These are phyloP conservation scores for Colletotrichum gigasporum DNA, from an alignment of 2,329 filamentous ascomycete genomes.

Conservation along the genomic window DNA sequence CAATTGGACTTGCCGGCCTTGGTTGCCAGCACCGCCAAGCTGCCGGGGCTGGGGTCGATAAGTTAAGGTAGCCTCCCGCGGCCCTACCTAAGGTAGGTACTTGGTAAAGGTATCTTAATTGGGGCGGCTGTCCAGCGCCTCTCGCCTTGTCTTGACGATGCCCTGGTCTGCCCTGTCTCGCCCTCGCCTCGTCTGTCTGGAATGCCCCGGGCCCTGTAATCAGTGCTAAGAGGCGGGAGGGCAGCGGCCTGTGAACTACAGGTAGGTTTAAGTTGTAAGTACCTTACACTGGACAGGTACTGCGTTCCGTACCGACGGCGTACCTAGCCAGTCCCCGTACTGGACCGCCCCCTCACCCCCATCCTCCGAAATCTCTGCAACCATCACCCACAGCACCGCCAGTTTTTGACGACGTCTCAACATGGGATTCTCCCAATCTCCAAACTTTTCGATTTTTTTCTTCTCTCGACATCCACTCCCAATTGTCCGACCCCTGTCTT, in stretches of 20 bases:
- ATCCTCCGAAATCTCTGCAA: not conserved
- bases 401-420: slow-evolving; percentile 23
- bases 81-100: not conserved
- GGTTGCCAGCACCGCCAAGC: not conserved
- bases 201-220: too few species aligned
- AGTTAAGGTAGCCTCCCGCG: too few species aligned
- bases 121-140: not conserved
- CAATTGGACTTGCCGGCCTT: not conserved
- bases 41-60: not conserved
- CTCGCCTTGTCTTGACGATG: not conserved
- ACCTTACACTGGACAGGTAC: too few species aligned
- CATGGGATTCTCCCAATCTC: slow-evolving; percentile 32
- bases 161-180: not conserved
- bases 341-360: not conserved
- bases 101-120: not conserved
- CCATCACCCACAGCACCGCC: not conserved
- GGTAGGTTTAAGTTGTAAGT: too few species aligned
- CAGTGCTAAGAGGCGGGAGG: too few species aligned
- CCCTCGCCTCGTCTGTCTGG: not conserved
- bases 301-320: not conserved
- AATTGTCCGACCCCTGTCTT: not conserved
- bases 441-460: slow-evolving; percentile 29
- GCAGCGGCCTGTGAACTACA: too few species aligned
- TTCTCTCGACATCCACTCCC: slow-evolving; percentile 2
- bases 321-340: too few species aligned